These are phyloP conservation scores for Starmerella powellii DNA, from an alignment of 805 yeast species.

Conservation along the genomic window DNA sequence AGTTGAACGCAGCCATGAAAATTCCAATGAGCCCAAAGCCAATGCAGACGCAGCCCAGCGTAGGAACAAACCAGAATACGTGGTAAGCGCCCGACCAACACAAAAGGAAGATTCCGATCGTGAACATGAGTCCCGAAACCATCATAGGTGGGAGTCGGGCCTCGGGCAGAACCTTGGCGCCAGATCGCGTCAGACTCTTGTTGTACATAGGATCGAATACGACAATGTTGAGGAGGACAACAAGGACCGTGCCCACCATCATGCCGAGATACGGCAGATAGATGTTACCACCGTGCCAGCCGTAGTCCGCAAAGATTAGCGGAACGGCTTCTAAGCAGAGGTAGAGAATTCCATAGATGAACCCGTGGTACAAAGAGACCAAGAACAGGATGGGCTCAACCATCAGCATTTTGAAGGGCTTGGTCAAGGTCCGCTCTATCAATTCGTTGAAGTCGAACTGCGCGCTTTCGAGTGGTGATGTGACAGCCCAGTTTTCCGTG, in stretches of 20 bases:
- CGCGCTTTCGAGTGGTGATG: constrained; percentile 38
- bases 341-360: constrained; percentile 32
- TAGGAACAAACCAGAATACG: constrained; percentile 53
- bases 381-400: constrained; percentile 32
- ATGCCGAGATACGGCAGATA: constrained; percentile 71
- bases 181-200: constrained; percentile 37
- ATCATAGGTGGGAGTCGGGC: constrained; percentile 67
- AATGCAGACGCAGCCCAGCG: constrained; percentile 41
- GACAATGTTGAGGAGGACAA: constrained; percentile 41
- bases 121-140: constrained; percentile 56
- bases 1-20: constrained; percentile 49
- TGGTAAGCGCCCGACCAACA: constrained; percentile 77
- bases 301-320: constrained; percentile 40
- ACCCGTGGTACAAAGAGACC: constrained; percentile 31
- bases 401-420: constrained; percentile 28
- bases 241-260: constrained; percentile 52
- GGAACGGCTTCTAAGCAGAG: constrained; percentile 31
- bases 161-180: constrained; percentile 59
- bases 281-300: constrained; percentile 46
- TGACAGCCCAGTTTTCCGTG: constrained; percentile 42
- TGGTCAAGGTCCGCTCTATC: constrained; percentile 26
- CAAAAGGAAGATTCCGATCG: constrained; percentile 73
- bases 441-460: constrained; percentile 32
- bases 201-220: constrained; percentile 43
- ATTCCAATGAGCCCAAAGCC: constrained; percentile 43